Evolutionary conservation across 495 filamentous ascomycete genomes (phyloP).

Genomic region (Penicillium cataractarum): DNA sequence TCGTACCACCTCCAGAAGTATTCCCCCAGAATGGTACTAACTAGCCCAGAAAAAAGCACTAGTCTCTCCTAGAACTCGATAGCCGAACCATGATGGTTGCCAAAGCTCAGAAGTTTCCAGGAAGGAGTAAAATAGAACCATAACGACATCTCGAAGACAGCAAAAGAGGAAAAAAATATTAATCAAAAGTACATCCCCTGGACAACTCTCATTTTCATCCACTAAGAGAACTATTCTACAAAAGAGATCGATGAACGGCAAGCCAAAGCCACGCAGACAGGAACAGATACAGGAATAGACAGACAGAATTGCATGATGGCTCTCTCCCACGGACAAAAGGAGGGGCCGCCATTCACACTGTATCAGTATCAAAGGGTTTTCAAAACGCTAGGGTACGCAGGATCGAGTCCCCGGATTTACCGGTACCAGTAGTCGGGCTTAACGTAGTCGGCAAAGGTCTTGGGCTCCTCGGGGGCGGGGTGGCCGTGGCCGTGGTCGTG

Average conservation of each 20-base stretch:
- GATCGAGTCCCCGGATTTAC: conserved; percentile 38
- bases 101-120: not conserved
- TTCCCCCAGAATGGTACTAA: not conserved
- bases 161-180: not conserved
- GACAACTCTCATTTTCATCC: conserved; percentile 39
- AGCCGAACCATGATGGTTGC: not conserved
- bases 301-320: conserved; percentile 11
- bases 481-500: conserved; percentile 55
- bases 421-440: conserved; percentile 87
- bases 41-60: not conserved
- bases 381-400: conserved; percentile 7
- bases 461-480: conserved; percentile 74
- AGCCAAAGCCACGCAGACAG: conserved; percentile 17
- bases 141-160: not conserved
- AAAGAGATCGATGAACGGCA: conserved; percentile 36
- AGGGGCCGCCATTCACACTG: conserved; percentile 15
- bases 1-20: not conserved
- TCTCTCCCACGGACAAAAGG: not conserved
- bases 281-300: conserved; percentile 15
- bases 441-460: conserved; percentile 92
- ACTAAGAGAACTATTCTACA: conserved; percentile 51
- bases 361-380: conserved; percentile 18
- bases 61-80: not conserved
- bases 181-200: conserved; percentile 16
- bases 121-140: not conserved